A percentile compares a stretch with the other conserved stretches of the same genome.
phyloP scores from a whole-genome alignment of 331 rosid genomes.

The Phaseolus coccineus region DNA sequence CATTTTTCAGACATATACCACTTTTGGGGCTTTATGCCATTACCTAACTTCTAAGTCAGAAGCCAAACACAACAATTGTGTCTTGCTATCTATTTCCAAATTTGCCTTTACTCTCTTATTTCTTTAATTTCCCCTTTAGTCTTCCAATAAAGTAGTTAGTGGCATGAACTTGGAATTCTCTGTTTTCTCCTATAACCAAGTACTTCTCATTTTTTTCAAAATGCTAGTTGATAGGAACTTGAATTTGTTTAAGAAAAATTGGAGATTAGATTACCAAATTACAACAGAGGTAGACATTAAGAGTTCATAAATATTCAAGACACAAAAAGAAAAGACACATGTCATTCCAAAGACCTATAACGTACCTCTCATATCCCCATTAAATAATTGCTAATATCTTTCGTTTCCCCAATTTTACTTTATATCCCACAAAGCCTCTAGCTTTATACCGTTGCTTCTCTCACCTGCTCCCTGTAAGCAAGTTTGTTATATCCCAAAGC shows the following conservation, averaged over 20 bases:
- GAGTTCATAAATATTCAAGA: not conserved
- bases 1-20: conserved; percentile 13
- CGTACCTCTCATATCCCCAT: not conserved
- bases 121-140: not conserved
- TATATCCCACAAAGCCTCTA: not conserved
- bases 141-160: conserved; percentile 8
- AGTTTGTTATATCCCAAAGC: conserved; percentile 3
- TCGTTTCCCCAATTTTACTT: not conserved
- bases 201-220: not conserved
- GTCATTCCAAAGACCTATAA: not conserved
- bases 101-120: conserved; percentile 31
- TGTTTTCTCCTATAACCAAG: not conserved
- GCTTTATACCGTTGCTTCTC: too few species aligned
- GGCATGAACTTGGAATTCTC: not conserved
- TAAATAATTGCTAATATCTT: not conserved
- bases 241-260: not conserved
- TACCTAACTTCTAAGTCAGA: not conserved
- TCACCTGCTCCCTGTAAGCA: not conserved
- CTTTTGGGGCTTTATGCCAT: conserved; percentile 5
- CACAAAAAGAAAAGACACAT: not conserved
- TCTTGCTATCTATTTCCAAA: not conserved
- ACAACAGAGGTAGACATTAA: not conserved
- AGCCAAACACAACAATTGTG: not conserved
- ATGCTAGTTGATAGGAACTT: not conserved
- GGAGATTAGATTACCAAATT: not conserved